These are phyloP conservation scores for Macroventuria anomochaeta DNA, from an alignment of 2,329 filamentous ascomycete species.

Conservation along the genomic window DNA sequence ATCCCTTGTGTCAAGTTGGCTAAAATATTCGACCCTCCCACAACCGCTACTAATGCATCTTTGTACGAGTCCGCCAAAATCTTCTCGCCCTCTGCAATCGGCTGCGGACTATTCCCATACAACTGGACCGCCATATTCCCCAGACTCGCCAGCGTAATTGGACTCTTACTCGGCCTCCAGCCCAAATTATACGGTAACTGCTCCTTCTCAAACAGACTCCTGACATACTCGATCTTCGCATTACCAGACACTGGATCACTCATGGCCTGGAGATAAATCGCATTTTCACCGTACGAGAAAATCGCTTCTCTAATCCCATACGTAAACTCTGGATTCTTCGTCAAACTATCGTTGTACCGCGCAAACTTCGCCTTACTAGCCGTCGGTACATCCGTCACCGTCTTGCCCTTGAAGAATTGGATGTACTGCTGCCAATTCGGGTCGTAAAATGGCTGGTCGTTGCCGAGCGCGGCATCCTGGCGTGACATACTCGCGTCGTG, in stretches of 20 bases:
- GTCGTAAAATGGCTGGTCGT: slow-evolving; percentile 15
- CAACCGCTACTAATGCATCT: slow-evolving; percentile 17
- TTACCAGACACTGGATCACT: slow-evolving; percentile 9
- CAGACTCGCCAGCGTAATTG: slow-evolving; percentile 21
- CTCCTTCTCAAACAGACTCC: slow-evolving; percentile 24
- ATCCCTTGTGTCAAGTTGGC: slow-evolving; percentile 23
- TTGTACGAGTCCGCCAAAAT: slow-evolving; percentile 24
- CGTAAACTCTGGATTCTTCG: slow-evolving; percentile 18
- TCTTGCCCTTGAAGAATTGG: slow-evolving; percentile 18
- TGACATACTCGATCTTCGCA: slow-evolving; percentile 21
- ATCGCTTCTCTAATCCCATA: slow-evolving; percentile 21
- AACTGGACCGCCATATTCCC: slow-evolving; percentile 23
- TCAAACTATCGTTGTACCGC: slow-evolving; percentile 16
- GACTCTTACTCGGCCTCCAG: slow-evolving; percentile 22
- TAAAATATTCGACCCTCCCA: slow-evolving; percentile 18
- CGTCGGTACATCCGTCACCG: slow-evolving; percentile 18
- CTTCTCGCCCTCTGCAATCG: slow-evolving; percentile 9
- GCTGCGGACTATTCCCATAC: slow-evolving; percentile 10
- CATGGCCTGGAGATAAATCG: slow-evolving; percentile 21
- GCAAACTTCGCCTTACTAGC: slow-evolving; percentile 21
- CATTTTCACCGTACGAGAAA: slow-evolving; percentile 27
- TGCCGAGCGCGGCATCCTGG: slow-evolving; percentile 24
- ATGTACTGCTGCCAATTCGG: slow-evolving; percentile 25
- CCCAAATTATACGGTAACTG: slow-evolving; percentile 22
- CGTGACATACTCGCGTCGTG: slow-evolving; percentile 30